Percentiles rank a stretch among this genome's conserved stretches.
phyloP scores from a whole-genome alignment of 2,329 filamentous ascomycete species.

The Cordyceps cateniannulata region DNA sequence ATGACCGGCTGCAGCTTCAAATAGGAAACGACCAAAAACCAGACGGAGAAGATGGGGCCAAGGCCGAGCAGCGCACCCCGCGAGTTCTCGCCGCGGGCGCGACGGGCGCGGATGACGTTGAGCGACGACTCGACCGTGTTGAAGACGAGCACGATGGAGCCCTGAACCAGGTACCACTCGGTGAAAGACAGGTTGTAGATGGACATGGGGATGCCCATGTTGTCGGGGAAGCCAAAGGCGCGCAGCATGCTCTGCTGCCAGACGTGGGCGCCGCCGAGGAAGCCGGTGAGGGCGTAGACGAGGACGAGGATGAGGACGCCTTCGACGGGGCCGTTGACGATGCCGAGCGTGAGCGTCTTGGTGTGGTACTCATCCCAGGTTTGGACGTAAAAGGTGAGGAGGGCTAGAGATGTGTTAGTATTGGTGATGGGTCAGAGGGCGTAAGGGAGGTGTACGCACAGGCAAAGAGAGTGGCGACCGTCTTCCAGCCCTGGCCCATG shows the following conservation, averaged over 20 bases:
- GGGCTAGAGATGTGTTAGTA: conserved; percentile 43
- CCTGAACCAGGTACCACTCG: conserved; percentile 89
- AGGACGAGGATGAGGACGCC: conserved; percentile 78
- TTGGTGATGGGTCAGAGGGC: background rate
- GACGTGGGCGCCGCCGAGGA: conserved; percentile 81
- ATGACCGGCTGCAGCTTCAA: conserved; percentile 80
- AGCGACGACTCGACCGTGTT: conserved; percentile 75
- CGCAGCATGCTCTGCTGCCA: conserved; percentile 81
- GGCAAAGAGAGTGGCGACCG: conserved; percentile 75
- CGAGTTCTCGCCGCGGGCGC: conserved; percentile 63
- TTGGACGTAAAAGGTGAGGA: conserved; percentile 96
- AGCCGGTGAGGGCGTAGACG: conserved; percentile 78
- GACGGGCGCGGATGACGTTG: conserved; percentile 80
- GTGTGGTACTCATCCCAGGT: conserved; percentile 99
- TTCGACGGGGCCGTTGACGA: conserved; percentile 92
- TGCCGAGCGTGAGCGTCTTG: conserved; percentile 83
- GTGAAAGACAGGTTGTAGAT: conserved; percentile 81
- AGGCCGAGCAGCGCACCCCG: conserved; percentile 76
- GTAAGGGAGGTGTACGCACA: conserved; percentile 44
- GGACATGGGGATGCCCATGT: conserved; percentile 56
- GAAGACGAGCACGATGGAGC: conserved; percentile 70
- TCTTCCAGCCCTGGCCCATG: conserved; percentile 86
- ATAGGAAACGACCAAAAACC: conserved; percentile 71
- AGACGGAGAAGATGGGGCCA: conserved; percentile 70
- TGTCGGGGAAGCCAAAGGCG: conserved; percentile 61